phyloP scores from a whole-genome alignment of 495 filamentous ascomycete species.

The Podospora appendiculata region DNA sequence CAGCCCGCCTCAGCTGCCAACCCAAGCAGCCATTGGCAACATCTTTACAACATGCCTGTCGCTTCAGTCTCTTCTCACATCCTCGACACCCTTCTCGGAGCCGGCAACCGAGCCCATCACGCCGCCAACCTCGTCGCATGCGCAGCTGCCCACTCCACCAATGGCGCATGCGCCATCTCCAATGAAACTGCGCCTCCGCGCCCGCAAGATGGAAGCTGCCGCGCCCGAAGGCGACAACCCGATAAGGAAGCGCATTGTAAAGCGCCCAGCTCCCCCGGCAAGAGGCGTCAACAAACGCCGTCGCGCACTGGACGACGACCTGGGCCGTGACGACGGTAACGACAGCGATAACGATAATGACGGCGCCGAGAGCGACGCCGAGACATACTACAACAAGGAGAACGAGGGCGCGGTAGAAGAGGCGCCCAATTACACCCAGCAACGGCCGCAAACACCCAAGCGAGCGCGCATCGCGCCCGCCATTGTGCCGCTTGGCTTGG shows the following conservation, averaged over 20 bases:
- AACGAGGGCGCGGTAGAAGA: constrained; percentile 18
- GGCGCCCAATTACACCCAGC: constrained; percentile 1
- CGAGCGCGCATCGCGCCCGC: constrained; percentile 58
- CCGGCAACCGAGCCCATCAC: constrained; percentile 29
- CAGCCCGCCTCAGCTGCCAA: constrained; percentile 52
- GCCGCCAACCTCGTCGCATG: constrained; percentile 42
- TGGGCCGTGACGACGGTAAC: constrained; percentile 33
- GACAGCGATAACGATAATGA: constrained; percentile 30
- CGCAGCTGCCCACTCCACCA: constrained; percentile 45
- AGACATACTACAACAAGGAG: constrained; percentile 21
- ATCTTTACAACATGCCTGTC: constrained; percentile 63
- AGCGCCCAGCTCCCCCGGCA: constrained; percentile 36
- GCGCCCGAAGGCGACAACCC: constrained; percentile 7
- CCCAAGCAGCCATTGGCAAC: constrained; percentile 45
- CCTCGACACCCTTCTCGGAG: constrained; percentile 28
- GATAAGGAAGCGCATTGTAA: constrained; percentile 41
- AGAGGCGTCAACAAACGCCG: constrained; percentile 56
- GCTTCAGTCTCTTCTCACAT: constrained; percentile 58
- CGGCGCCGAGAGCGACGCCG: constrained; percentile 13
- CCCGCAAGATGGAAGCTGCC: constrained; percentile 27
- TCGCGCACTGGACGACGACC: constrained; percentile 48
- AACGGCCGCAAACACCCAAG: constrained; percentile 57
- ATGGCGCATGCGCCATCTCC: constrained; percentile 41
- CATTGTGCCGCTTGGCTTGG: constrained; percentile 59
- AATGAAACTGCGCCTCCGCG: constrained; percentile 39